Percentiles rank a stretch among this genome's conserved stretches.
These are phyloP conservation scores for Flaveria sonorensis DNA, from an alignment of 129 eudicot species.

Conservation along the genomic window DNA sequence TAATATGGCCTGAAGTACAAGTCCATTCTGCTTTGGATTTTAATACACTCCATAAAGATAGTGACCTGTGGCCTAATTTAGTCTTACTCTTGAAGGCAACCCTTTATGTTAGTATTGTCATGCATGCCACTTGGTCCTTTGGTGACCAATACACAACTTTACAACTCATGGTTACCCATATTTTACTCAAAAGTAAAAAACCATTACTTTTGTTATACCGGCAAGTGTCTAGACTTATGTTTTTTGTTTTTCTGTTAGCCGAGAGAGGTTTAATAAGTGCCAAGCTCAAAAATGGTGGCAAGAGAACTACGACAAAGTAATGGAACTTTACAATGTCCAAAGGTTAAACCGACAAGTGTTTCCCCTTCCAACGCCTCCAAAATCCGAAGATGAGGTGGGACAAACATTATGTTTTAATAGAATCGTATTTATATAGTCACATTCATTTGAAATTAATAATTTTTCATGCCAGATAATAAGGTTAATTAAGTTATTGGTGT, in stretches of 20 bases:
- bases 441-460: background rate
- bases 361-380: conserved; percentile 56
- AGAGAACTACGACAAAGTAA: conserved; percentile 53
- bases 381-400: conserved; percentile 63
- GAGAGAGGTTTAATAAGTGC: conserved; percentile 54
- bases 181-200: conserved; percentile 9
- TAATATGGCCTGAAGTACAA: conserved; percentile 26
- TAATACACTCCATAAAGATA: conserved; percentile 27
- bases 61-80: conserved; percentile 35
- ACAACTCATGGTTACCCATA: conserved; percentile 10
- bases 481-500: background rate
- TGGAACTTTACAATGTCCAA: conserved; percentile 62
- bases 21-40: conserved; percentile 23
- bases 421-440: background rate
- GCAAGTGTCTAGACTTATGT: background rate
- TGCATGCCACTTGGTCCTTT: conserved; percentile 25
- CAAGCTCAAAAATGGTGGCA: conserved; percentile 71
- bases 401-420: background rate
- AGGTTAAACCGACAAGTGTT: conserved; percentile 52
- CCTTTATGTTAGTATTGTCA: conserved; percentile 27
- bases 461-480: background rate
- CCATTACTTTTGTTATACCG: background rate
- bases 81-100: conserved; percentile 30
- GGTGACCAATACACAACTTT: conserved; percentile 9
- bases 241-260: conserved; percentile 20